A percentile compares a stretch with the other conserved stretches of the same genome.
Evolutionary conservation across 2,329 filamentous ascomycete genomes (phyloP).

Genomic region (Paracamarosporium sp.): DNA sequence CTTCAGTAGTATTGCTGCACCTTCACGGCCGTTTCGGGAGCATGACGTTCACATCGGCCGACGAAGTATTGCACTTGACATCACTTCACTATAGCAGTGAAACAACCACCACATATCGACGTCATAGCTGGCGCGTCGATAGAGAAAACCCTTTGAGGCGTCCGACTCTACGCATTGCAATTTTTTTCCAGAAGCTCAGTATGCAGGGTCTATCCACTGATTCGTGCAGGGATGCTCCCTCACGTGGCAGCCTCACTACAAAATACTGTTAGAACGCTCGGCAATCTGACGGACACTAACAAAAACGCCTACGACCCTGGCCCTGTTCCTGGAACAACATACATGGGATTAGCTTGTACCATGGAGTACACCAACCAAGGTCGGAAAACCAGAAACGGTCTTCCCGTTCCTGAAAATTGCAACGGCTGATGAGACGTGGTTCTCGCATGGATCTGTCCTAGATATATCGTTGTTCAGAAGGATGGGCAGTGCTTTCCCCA

Average conservation of each 20-base stretch:
- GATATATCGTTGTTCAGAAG: conserved; percentile 23
- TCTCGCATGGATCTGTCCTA: conserved; percentile 18
- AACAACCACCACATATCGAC: not conserved
- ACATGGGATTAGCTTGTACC: conserved; percentile 22
- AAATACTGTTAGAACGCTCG: conserved; percentile 10
- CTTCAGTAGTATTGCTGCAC: not conserved
- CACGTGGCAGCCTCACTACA: conserved; percentile 24
- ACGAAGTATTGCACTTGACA: not conserved
- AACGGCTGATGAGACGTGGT: too few relatives aligned
- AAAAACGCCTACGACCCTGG: conserved; percentile 23
- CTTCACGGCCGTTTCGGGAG: not conserved
- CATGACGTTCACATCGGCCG: not conserved
- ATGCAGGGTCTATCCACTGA: conserved; percentile 1
- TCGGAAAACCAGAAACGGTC: conserved; percentile 5
- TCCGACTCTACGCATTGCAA: not conserved
- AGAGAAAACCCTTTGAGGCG: not conserved
- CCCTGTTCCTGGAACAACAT: conserved; percentile 4
- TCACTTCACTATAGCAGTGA: not conserved
- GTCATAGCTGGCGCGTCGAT: not conserved
- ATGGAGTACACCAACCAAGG: conserved; percentile 17
- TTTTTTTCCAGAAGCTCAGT: too few relatives aligned
- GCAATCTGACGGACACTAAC: conserved; percentile 18
- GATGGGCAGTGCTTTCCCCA: conserved; percentile 14
- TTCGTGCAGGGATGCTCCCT: conserved; percentile 32
- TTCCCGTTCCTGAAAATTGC: not conserved